A percentile compares a stretch with the other conserved stretches of the same genome.
phyloP scores from a whole-genome alignment of 2,329 filamentous ascomycete genomes.

The Diaporthe sp. region DNA sequence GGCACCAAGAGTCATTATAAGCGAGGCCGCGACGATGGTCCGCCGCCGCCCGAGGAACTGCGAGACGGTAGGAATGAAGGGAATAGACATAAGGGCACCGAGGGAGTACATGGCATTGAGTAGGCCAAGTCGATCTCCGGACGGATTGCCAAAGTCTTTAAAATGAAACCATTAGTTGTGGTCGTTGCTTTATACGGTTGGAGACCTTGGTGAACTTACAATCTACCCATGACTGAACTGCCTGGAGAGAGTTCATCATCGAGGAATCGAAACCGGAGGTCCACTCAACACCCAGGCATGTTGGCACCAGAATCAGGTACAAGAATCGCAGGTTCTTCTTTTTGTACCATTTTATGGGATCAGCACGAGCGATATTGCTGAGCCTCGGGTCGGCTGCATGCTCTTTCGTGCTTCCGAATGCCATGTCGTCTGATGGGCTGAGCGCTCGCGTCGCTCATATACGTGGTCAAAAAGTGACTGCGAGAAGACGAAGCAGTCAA shows the following conservation, averaged over 20 bases:
- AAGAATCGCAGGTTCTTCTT: slow-evolving; percentile 56
- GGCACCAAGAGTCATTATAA: slow-evolving; percentile 54
- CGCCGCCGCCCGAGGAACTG: slow-evolving; percentile 56
- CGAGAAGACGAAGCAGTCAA: neutral
- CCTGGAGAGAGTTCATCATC: slow-evolving; percentile 60
- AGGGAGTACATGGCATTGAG: slow-evolving; percentile 60
- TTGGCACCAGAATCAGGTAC: slow-evolving; percentile 57
- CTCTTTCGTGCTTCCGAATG: slow-evolving; percentile 51
- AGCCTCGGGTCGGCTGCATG: slow-evolving; percentile 51
- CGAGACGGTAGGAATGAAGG: slow-evolving; percentile 55
- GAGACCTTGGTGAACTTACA: slow-evolving; percentile 46
- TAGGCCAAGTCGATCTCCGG: slow-evolving; percentile 55
- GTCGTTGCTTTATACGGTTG: neutral
- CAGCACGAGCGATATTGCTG: slow-evolving; percentile 52
- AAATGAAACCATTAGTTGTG: slow-evolving; percentile 45
- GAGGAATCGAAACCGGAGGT: slow-evolving; percentile 60
- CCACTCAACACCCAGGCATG: slow-evolving; percentile 58
- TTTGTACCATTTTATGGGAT: slow-evolving; percentile 55
- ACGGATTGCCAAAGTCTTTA: slow-evolving; percentile 54
- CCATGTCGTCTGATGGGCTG: slow-evolving; percentile 15
- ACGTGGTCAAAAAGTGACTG: neutral
- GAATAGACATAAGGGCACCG: slow-evolving; percentile 58
- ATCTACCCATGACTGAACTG: slow-evolving; percentile 55
- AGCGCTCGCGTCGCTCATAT: neutral
- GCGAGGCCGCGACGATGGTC: slow-evolving; percentile 52